A percentile compares a stretch with the other conserved stretches of the same genome.
phyloP scores from a whole-genome alignment of 2,329 filamentous ascomycete genomes.

The Penicillium sp. region DNA sequence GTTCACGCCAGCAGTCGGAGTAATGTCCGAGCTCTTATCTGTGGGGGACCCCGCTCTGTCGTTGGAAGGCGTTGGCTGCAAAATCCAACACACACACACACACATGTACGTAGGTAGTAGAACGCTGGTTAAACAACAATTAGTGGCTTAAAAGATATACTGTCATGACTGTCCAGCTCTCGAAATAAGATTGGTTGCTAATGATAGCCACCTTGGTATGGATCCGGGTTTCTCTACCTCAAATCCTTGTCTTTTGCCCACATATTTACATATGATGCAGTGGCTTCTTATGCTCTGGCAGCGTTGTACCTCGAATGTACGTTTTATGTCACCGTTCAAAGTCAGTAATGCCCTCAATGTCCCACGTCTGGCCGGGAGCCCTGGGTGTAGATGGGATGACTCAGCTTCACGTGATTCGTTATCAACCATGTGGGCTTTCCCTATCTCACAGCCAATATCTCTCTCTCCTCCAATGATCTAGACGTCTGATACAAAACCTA shows the following conservation, averaged over 20 bases:
- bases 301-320: too few species aligned
- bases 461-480: slow-evolving; percentile 4
- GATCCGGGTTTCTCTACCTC: background rate
- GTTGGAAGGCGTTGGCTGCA: slow-evolving; percentile 19
- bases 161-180: background rate
- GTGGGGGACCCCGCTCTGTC: slow-evolving; percentile 16
- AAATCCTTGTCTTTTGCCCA: background rate
- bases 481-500: background rate
- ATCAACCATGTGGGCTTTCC: slow-evolving; percentile 9
- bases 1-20: background rate
- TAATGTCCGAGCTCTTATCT: slow-evolving; percentile 19
- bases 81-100: background rate
- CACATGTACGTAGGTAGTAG: background rate
- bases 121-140: background rate
- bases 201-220: too few species aligned
- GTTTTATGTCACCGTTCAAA: background rate
- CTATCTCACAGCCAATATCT: slow-evolving; percentile 10
- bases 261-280: background rate
- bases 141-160: too few species aligned
- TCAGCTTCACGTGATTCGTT: slow-evolving; percentile 6
- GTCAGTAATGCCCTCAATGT: background rate
- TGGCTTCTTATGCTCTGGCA: background rate
- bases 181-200: background rate
- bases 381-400: background rate
- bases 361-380: background rate